phyloP scores from a whole-genome alignment of 2,329 filamentous ascomycete genomes.

The Talaromyces amestolkiae region DNA sequence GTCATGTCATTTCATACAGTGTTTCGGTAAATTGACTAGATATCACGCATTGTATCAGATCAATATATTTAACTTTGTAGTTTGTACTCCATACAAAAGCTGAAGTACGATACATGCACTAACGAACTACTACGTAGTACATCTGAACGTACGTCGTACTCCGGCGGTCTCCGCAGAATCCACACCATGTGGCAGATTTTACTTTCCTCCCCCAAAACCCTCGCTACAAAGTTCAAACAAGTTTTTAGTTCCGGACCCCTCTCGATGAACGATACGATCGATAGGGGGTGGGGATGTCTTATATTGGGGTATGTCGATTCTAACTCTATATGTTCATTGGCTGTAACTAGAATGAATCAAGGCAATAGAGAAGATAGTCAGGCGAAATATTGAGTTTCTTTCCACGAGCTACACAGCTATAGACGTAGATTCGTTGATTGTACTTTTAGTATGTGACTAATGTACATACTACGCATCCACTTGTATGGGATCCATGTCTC shows the following conservation, averaged over 20 bases:
- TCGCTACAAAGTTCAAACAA: background rate
- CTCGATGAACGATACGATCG: background rate
- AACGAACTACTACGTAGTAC: background rate
- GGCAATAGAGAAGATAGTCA: background rate
- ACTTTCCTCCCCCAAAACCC: background rate
- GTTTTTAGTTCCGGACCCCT: background rate
- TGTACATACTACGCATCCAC: background rate
- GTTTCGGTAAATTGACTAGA: background rate
- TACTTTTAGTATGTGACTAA: background rate
- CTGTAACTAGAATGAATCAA: background rate
- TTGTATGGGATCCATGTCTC: background rate
- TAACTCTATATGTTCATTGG: background rate
- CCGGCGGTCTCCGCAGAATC: background rate
- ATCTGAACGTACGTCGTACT: background rate
- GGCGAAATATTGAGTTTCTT: background rate
- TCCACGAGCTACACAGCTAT: background rate
- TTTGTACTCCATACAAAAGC: background rate
- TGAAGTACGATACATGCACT: background rate
- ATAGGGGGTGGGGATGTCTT: background rate
- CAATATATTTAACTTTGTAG: background rate
- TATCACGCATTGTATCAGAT: background rate
- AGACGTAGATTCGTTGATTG: background rate
- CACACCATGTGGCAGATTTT: constrained; percentile 1
- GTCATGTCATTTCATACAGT: background rate
- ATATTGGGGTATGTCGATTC: background rate